phyloP scores from a whole-genome alignment of 106 monocot species.

The Acorus calamus region DNA sequence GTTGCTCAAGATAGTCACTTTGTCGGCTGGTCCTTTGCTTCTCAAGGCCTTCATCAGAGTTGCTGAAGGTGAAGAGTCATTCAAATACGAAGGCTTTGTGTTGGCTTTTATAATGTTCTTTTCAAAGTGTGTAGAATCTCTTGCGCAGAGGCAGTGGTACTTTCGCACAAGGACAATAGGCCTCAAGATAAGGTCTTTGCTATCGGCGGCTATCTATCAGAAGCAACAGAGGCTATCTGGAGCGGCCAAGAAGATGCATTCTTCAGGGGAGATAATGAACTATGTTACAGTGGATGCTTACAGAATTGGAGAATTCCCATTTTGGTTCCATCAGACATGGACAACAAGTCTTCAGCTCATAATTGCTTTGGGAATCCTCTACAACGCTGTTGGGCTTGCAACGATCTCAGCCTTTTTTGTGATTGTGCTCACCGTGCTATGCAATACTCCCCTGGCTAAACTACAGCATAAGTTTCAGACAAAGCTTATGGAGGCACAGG shows the following conservation, averaged over 20 bases:
- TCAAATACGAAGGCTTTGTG: conserved; percentile 53
- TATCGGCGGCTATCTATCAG: conserved; percentile 73
- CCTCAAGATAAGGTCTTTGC: conserved; percentile 65
- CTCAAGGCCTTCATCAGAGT: conserved; percentile 67
- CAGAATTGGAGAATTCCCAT: conserved; percentile 84
- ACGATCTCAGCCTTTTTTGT: conserved; percentile 59
- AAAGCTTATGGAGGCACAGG: conserved; percentile 79
- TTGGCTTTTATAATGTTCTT: conserved; percentile 53
- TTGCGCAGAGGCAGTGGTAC: conserved; percentile 91
- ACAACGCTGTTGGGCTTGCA: conserved; percentile 65
- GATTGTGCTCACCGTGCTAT: conserved; percentile 45
- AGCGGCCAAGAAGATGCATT: conserved; percentile 46
- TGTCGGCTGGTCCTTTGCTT: conserved; percentile 57
- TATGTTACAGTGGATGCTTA: conserved; percentile 94
- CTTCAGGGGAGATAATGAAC: conserved; percentile 82
- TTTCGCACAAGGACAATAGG: conserved; percentile 66
- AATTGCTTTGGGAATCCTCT: conserved; percentile 69
- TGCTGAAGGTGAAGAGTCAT: conserved; percentile 24
- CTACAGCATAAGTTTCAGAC: conserved; percentile 74
- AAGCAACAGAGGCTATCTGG: conserved; percentile 59
- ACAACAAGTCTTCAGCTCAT: conserved; percentile 61
- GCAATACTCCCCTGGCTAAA: conserved; percentile 72
- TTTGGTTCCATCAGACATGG: conserved; percentile 94
- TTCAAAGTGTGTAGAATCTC: conserved; percentile 71
- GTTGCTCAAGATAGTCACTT: conserved; percentile 52